Percentiles rank a stretch among this genome's conserved stretches.
Evolutionary conservation across 306 rosid species (phyloP).

Genomic region (Lupinus albus): DNA sequence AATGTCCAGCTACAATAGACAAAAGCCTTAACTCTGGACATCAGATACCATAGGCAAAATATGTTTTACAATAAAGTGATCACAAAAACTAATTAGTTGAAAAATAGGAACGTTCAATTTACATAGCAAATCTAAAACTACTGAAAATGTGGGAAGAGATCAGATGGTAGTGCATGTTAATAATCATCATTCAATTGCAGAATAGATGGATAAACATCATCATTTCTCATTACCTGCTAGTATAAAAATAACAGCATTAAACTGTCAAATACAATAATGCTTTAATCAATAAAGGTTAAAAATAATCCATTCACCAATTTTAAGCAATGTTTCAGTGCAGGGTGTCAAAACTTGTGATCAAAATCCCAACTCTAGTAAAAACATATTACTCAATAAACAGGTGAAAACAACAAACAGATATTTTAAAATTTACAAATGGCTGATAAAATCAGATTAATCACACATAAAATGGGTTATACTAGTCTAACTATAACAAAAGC

Average conservation of each 20-base stretch:
- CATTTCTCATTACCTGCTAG: slow-evolving; percentile 51
- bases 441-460: slow-evolving; percentile 55
- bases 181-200: slow-evolving; percentile 72
- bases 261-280: no score
- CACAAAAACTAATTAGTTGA: not conserved
- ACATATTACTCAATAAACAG: no score
- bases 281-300: no score
- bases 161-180: slow-evolving; percentile 93
- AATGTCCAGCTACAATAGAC: slow-evolving; percentile 60
- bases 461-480: not conserved
- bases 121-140: not conserved
- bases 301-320: slow-evolving; percentile 33
- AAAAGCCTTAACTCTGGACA: slow-evolving; percentile 61
- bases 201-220: slow-evolving; percentile 62
- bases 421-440: not conserved
- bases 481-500: no score
- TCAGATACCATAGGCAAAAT: slow-evolving; percentile 72
- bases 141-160: slow-evolving; percentile 40
- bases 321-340: slow-evolving; percentile 43
- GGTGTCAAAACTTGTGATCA: slow-evolving; percentile 44
- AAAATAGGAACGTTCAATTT: no score
- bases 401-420: not conserved
- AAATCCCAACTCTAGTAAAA: slow-evolving; percentile 8
- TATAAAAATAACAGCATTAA: no score
- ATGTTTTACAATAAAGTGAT: not conserved